Percentiles rank a stretch among this genome's conserved stretches.
These are phyloP conservation scores for Pythium insidiosum DNA, from an alignment of 352 stramenopile genomes.

Conservation along the genomic window DNA sequence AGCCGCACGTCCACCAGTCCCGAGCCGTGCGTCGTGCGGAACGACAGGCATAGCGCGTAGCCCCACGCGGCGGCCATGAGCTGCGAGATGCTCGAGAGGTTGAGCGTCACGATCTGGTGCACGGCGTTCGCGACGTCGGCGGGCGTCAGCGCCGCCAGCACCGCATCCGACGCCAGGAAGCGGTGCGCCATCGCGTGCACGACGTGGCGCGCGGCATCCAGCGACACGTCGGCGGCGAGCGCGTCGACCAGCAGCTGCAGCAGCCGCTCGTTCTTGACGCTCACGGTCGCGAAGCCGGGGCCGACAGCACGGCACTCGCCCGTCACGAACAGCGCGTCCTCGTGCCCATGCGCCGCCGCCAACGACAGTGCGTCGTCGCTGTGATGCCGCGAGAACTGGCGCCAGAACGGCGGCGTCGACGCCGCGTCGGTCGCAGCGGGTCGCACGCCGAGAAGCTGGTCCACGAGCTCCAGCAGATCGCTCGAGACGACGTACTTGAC, in stretches of 20 bases:
- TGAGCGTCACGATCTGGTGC: slow-evolving; percentile 24
- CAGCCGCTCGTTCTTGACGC: slow-evolving; percentile 26
- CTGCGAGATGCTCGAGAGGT: slow-evolving; percentile 26
- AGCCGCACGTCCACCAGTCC: slow-evolving; percentile 35
- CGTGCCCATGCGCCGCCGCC: too few relatives aligned
- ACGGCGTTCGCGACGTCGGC: slow-evolving; percentile 19
- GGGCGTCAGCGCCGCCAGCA: slow-evolving; percentile 6
- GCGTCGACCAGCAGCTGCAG: slow-evolving; percentile 27
- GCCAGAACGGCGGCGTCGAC: slow-evolving; percentile 8
- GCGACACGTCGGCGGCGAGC: slow-evolving; percentile 13
- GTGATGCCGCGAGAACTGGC: slow-evolving; percentile 23
- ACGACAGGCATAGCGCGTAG: slow-evolving; percentile 31
- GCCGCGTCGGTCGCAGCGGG: not conserved
- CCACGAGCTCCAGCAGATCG: slow-evolving; percentile 28
- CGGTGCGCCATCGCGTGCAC: slow-evolving; percentile 26
- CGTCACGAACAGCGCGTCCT: not conserved
- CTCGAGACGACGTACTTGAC: slow-evolving; percentile 20
- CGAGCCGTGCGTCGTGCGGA: slow-evolving; percentile 22
- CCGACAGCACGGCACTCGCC: slow-evolving; percentile 10
- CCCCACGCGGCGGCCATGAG: slow-evolving; percentile 29
- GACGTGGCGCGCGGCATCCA: slow-evolving; percentile 25
- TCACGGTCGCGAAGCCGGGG: slow-evolving; percentile 12
- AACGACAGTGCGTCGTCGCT: slow-evolving; percentile 10
- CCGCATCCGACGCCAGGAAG: slow-evolving; percentile 8
- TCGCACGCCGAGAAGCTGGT: slow-evolving; percentile 25